Percentiles rank a stretch among this genome's conserved stretches.
Evolutionary conservation across 179 eudicot genomes (phyloP).

Genomic region (Beta macrorhiza): DNA sequence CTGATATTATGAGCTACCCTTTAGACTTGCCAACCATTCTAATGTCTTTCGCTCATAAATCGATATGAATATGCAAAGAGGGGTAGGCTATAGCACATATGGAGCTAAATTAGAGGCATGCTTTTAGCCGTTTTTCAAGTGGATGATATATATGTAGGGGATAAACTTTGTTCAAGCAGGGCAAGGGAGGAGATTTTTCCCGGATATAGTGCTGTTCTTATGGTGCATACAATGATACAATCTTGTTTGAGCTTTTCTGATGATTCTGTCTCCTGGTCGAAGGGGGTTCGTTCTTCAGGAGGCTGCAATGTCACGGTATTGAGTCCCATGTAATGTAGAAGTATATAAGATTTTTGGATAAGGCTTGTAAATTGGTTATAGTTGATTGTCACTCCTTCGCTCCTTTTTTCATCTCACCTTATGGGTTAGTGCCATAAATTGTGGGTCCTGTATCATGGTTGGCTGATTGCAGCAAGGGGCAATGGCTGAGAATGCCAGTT

Average conservation of each 20-base stretch:
- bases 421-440: slow-evolving; percentile 18
- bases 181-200: background rate
- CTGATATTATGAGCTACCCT: slow-evolving; percentile 26
- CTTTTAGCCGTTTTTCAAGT: background rate
- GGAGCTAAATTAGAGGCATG: slow-evolving; percentile 15
- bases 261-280: slow-evolving; percentile 19
- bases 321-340: slow-evolving; percentile 30
- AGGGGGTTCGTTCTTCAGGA: slow-evolving; percentile 6
- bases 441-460: slow-evolving; percentile 22
- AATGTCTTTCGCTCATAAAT: slow-evolving; percentile 9
- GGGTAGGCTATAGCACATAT: slow-evolving; percentile 9
- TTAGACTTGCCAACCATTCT: slow-evolving; percentile 3
- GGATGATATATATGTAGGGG: slow-evolving; percentile 15
- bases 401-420: background rate
- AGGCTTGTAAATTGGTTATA: slow-evolving; percentile 35
- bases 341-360: slow-evolving; percentile 38
- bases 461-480: slow-evolving; percentile 16
- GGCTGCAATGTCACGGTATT: slow-evolving; percentile 15
- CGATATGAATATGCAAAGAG: slow-evolving; percentile 17
- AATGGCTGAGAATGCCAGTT: background rate
- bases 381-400: slow-evolving; percentile 23
- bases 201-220: slow-evolving; percentile 13
- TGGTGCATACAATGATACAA: slow-evolving; percentile 24
- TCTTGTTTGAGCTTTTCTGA: slow-evolving; percentile 29
- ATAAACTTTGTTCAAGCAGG: slow-evolving; percentile 17